Base-by-base conservation (phyloP, 1,139 yeast species). In the Nematodospora anomalae region DNA sequence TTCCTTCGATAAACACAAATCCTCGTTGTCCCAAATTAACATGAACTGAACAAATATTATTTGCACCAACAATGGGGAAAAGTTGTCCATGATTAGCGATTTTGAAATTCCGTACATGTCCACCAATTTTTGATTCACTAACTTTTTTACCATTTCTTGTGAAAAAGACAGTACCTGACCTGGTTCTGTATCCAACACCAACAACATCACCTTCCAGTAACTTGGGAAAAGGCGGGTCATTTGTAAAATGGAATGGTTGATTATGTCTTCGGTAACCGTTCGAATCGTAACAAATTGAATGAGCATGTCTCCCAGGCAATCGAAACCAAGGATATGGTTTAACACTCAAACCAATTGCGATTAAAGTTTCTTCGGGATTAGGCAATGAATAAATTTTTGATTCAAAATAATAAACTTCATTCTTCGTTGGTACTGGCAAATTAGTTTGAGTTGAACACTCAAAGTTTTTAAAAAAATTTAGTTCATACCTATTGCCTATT, bases 341-440 rank as follows among this genome's bases (percentile, higher is more conserved):
- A 2, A 71, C 60, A 2, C 72, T 65, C 2, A 77, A 39, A 0
- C 83, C 82, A 6, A 77, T 55, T 3, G 75, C 65, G 5, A 71
- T 57, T 4, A 59, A 45, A 4, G 72, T 71, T 40, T 65, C 66
- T 10, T 62, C 71, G 0, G 84, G 80, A 37, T 79, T 71, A 6
- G 87, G 89, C 11, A 80, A 54, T 10, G 64, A 62, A 46, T 67
- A 69, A 10, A 71, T 64, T 43, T 92, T 92, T 33, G 83, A 79
- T 58, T 92, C 98, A 65, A 84, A 88, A 62, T 92, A 92, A 57
- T 89, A 90, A 2, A 88, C 95, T 40, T 89, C 95, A 55, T 88
- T 89, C 42, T 78, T 77, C 55, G 76, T 75, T 12, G 97, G 97
- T 9, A 92, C 74, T 0, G 98, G 97, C 42, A 89, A 64, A 58